These are phyloP conservation scores for Penicillium expansum DNA, from an alignment of 2,329 filamentous ascomycete species.

Conservation along the genomic window DNA sequence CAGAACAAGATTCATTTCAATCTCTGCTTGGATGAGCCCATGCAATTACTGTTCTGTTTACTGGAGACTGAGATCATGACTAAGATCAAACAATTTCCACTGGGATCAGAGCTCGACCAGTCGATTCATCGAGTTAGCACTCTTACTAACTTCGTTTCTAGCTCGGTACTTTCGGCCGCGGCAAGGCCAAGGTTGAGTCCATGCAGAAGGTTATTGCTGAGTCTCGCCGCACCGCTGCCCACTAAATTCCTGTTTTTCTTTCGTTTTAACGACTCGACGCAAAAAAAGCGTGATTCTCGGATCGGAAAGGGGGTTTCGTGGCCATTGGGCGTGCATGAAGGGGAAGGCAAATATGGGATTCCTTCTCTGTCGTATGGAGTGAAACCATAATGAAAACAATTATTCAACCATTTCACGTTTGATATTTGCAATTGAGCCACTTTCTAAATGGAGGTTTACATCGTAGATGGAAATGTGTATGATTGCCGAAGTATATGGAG, in stretches of 20 bases:
- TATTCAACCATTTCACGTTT: slow-evolving; percentile 20
- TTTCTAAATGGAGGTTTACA: not conserved
- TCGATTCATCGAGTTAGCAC: not conserved
- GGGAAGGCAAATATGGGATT: slow-evolving; percentile 30
- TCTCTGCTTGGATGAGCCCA: not conserved
- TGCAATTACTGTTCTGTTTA: not conserved
- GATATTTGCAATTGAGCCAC: slow-evolving; percentile 1
- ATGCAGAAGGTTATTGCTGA: slow-evolving; percentile 97
- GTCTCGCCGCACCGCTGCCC: slow-evolving; percentile 69
- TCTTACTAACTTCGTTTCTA: slow-evolving; percentile 36
- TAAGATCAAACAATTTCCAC: not conserved
- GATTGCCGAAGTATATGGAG: not conserved
- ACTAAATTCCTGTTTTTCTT: slow-evolving; percentile 52
- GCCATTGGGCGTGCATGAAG: slow-evolving; percentile 25
- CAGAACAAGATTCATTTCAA: not conserved
- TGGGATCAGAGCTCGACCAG: not conserved
- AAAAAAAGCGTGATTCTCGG: slow-evolving; percentile 25
- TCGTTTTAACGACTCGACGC: slow-evolving; percentile 28
- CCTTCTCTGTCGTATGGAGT: slow-evolving; percentile 23
- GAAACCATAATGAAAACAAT: slow-evolving; percentile 32
- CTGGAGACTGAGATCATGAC: not conserved
- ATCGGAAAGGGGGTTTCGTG: slow-evolving; percentile 26
- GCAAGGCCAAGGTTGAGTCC: slow-evolving; percentile 99
- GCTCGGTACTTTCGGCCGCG: slow-evolving; percentile 98
- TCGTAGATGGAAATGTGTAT: not conserved